Conservation (phyloP, 2,329 filamentous ascomycete species). For the Kalmusia sp. region DNA sequence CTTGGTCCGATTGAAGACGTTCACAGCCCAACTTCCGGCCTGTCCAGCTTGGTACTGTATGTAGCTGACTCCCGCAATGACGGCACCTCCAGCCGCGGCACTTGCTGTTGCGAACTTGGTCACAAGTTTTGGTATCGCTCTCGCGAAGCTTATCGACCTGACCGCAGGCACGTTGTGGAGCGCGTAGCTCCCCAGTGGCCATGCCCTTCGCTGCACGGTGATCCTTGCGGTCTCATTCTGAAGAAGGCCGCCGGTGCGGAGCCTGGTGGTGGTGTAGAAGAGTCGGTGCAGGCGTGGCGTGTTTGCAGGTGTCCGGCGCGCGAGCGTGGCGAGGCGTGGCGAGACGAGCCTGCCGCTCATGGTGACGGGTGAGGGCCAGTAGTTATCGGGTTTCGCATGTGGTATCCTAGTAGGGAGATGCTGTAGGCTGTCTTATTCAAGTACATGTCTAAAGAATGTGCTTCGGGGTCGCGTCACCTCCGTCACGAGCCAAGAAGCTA, state of each 20-base stretch:
- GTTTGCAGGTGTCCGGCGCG: conserved; percentile 68
- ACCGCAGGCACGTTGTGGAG: conserved; percentile 80
- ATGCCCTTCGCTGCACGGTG: conserved; percentile 65
- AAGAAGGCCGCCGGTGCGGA: conserved; percentile 47
- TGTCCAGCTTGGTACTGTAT: conserved; percentile 94
- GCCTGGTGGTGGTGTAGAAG: conserved; percentile 38
- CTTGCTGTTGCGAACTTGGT: conserved; percentile 87
- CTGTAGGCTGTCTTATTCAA: background rate
- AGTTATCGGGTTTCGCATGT: conserved; percentile 24
- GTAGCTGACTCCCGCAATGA: conserved; percentile 87
- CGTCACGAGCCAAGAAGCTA: conserved; percentile 8
- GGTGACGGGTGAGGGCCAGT: conserved; percentile 24
- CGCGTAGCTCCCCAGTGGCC: conserved; percentile 77
- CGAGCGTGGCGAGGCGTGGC: conserved; percentile 72
- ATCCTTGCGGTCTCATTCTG: conserved; percentile 45
- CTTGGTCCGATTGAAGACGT: conserved; percentile 74
- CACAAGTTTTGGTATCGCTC: conserved; percentile 82
- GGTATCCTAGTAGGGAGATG: background rate
- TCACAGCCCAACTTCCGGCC: conserved; percentile 78
- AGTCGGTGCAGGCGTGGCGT: conserved; percentile 58
- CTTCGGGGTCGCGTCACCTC: conserved; percentile 3
- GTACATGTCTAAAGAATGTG: conserved; percentile 13
- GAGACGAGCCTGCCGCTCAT: conserved; percentile 80
- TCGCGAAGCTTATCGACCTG: conserved; percentile 70
- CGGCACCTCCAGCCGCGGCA: conserved; percentile 88